A percentile compares a stretch with the other conserved stretches of the same genome.
Evolutionary conservation across 306 rosid genomes (phyloP).

Genomic region (Alnus glutinosa): DNA sequence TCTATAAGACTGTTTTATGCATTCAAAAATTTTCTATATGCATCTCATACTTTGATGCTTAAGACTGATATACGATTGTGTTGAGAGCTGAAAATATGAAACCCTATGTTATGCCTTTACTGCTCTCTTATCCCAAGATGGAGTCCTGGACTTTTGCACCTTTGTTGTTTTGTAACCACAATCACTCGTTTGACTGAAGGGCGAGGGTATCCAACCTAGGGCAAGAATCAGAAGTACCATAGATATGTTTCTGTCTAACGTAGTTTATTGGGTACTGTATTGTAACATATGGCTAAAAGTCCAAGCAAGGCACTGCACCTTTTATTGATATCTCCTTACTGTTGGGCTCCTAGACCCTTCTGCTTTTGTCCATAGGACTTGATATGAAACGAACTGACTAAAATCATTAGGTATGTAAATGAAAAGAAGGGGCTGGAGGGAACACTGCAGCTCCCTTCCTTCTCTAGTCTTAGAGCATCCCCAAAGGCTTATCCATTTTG

Average conservation of each 20-base stretch:
- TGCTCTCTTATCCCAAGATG: background rate
- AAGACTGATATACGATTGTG: background rate
- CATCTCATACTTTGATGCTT: background rate
- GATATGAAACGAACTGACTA: background rate
- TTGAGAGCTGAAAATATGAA: background rate
- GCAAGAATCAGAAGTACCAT: background rate
- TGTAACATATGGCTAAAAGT: background rate
- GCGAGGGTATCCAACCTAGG: background rate
- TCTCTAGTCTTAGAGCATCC: background rate
- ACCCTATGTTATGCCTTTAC: background rate
- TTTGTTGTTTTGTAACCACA: background rate
- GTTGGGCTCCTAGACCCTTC: background rate
- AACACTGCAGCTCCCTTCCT: background rate
- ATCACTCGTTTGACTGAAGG: background rate
- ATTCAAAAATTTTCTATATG: background rate
- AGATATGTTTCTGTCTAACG: background rate
- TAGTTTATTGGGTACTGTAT: background rate
- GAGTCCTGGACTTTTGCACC: background rate
- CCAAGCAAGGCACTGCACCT: too few relatives aligned
- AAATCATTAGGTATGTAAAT: background rate
- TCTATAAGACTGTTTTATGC: background rate
- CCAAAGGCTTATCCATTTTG: too few relatives aligned
- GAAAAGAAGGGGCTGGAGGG: background rate
- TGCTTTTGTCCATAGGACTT: background rate
- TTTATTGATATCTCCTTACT: background rate